A percentile compares a stretch with the other conserved stretches of the same genome.
These are phyloP conservation scores for Pulveroboletus sp. DNA, from an alignment of 768 basidiomycete species.

Conservation along the genomic window DNA sequence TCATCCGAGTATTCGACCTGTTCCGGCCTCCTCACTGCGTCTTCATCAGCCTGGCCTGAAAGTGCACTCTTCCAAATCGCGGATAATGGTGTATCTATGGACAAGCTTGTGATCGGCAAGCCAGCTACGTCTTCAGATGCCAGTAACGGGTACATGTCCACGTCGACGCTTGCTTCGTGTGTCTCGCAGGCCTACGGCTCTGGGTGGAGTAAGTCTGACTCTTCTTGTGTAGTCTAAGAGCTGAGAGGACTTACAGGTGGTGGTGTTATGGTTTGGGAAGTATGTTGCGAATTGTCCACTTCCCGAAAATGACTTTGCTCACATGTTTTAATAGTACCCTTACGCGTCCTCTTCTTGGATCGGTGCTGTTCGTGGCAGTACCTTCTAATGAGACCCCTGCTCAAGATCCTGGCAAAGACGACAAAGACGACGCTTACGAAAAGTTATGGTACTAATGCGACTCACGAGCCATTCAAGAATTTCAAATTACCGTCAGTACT, in stretches of 20 bases:
- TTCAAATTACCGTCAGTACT: too few species aligned
- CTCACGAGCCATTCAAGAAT: too few species aligned
- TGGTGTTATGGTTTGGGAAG: slow-evolving; percentile 41
- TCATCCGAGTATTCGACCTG: slow-evolving; percentile 36
- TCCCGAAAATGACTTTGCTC: background rate
- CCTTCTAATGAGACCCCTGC: background rate
- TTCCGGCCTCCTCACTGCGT: slow-evolving; percentile 35
- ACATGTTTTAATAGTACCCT: slow-evolving; percentile 29
- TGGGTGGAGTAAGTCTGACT: slow-evolving; percentile 12
- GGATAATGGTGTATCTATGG: slow-evolving; percentile 51
- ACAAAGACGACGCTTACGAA: too few species aligned
- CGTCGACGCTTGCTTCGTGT: slow-evolving; percentile 56
- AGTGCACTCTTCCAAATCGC: slow-evolving; percentile 47
- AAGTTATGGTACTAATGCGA: too few species aligned
- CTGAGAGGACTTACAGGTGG: slow-evolving; percentile 25
- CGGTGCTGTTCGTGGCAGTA: slow-evolving; percentile 31
- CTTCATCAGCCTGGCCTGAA: slow-evolving; percentile 39
- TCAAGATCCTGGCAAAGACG: background rate
- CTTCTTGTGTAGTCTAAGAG: background rate
- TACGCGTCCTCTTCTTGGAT: slow-evolving; percentile 38
- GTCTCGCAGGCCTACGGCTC: slow-evolving; percentile 45
- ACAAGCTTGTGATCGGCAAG: slow-evolving; percentile 78
- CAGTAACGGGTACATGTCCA: slow-evolving; percentile 53
- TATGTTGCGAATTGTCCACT: slow-evolving; percentile 6
- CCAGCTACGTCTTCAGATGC: slow-evolving; percentile 52